These are phyloP conservation scores for Candida anglica DNA, from an alignment of 805 yeast species.

Conservation along the genomic window DNA sequence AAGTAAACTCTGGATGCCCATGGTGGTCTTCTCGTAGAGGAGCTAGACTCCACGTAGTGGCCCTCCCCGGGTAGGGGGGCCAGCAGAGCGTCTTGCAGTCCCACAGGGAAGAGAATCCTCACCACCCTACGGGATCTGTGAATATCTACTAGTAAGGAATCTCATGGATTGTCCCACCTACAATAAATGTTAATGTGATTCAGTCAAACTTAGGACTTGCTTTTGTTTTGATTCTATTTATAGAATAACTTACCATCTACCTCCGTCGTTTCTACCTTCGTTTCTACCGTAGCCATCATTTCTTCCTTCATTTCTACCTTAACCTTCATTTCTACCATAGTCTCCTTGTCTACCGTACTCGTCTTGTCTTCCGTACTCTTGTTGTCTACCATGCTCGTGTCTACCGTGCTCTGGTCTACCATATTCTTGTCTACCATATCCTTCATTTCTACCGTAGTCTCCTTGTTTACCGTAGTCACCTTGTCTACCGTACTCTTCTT, in stretches of 20 bases:
- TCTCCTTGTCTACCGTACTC: slow-evolving; percentile 8
- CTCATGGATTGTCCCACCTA: no score
- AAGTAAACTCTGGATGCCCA: no score
- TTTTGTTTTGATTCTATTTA: no score
- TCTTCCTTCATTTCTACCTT: slow-evolving; percentile 10
- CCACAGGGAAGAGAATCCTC: no score
- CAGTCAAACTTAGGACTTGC: no score
- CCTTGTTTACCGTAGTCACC: slow-evolving; percentile 7
- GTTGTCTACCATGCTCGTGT: slow-evolving; percentile 2
- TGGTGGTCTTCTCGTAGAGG: no score
- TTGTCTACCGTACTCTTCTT: slow-evolving; percentile 7
- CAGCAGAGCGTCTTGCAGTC: no score
- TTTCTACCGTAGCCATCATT: slow-evolving; percentile 8
- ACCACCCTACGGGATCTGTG: no score
- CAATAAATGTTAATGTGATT: no score
- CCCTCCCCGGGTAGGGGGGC: no score
- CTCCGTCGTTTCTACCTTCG: slow-evolving; percentile 8
- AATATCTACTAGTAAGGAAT: no score
- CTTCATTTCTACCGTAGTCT: slow-evolving; percentile 2
- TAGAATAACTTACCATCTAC: slow-evolving; percentile 4
- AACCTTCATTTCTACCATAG: slow-evolving; percentile 9
- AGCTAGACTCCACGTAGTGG: no score
- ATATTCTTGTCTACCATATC: neutral
- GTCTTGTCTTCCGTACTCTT: slow-evolving; percentile 3
- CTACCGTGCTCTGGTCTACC: slow-evolving; percentile 6